Conservation (phyloP, 148 eudicot species). For the Chenopodium quinoa region DNA sequence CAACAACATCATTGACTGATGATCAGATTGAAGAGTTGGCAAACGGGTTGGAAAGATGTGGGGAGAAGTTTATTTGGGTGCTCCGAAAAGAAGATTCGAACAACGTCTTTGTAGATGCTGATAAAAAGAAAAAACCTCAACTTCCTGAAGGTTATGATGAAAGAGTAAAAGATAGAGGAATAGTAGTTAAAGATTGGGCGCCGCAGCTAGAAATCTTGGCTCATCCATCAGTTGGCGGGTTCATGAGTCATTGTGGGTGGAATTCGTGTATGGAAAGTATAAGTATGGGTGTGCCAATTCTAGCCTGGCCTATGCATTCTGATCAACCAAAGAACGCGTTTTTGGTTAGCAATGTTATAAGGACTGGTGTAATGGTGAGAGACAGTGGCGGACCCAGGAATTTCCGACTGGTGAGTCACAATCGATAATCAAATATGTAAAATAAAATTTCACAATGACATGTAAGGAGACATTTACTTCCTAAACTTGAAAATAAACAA, state of each 20-base stretch:
- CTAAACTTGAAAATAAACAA: too few relatives aligned
- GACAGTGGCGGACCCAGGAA: too few relatives aligned
- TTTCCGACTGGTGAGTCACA: too few relatives aligned
- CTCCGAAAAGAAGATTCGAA: conserved; percentile 31
- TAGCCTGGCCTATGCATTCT: conserved; percentile 61
- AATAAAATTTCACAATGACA: too few relatives aligned
- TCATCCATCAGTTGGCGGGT: conserved; percentile 50
- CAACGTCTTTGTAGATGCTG: conserved; percentile 23
- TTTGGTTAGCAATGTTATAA: conserved; percentile 35
- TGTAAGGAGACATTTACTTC: too few relatives aligned
- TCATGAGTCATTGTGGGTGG: conserved; percentile 67
- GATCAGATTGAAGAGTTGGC: conserved; percentile 62
- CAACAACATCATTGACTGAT: conserved; percentile 39
- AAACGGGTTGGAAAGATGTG: conserved; percentile 50
- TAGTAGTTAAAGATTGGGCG: conserved; percentile 57
- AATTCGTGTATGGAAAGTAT: conserved; percentile 58
- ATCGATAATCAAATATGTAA: too few relatives aligned
- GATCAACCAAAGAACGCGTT: conserved; percentile 62
- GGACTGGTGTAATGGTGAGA: conserved; percentile 33
- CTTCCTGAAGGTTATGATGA: conserved; percentile 61
- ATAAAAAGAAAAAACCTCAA: conserved; percentile 13
- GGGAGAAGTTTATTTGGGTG: conserved; percentile 61
- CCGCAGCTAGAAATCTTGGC: conserved; percentile 63
- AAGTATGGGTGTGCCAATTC: conserved; percentile 52
- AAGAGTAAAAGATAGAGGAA: conserved; percentile 39